Evolutionary conservation across 2,329 filamentous ascomycete species (phyloP), one percentile per base, ranked within the genome.

Genomic region (Botrytis pseudocinerea): DNA sequence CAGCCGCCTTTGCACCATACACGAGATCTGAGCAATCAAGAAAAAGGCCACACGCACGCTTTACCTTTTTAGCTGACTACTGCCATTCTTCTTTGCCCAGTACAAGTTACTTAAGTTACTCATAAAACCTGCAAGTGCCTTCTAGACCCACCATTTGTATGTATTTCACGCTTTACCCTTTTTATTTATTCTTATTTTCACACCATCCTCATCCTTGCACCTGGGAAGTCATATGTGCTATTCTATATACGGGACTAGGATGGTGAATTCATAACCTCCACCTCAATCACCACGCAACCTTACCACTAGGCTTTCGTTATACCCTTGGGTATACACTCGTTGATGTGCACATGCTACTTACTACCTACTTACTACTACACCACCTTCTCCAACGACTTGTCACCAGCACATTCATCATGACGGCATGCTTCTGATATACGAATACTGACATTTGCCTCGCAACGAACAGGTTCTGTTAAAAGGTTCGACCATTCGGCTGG

Each of bases 381-480:
- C 64, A 71, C 71, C 71, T 71, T 46, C 62, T 66, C 73, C 42
- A 65, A 71, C 73, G 38, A 54, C 66, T 65, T 75, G 76, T 78
- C 76, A 79, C 76, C 76, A 75, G 76, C 75, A 61, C 73, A 72
- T 71, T 74, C 74, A 77, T 76, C 74, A 77, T 78, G 77, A 78
- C 76, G 70, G 76, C 76, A 77, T 77, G 38, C 44, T 66, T 48
- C 10, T 64, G 44, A 71, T 71, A 76, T 77, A 76, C 76, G 71
- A 77, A 72, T n/a, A 40, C 70, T 66, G 61, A 60, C 61, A 60
- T 72, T 72, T 74, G 2, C 48, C 65, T 68, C 65, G 65, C 35
- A 68, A 54, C 78, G 77, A 80, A 78, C 78, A 80, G 79, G 76
- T 80, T 76, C 76, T 70, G 71, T 69, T 25, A 69, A 60, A 59